Percentiles rank a stretch among this genome's conserved stretches.
Conservation (phyloP, 192 early-diverging fungal genomes). For the Neocallimastix lanati region DNA sequence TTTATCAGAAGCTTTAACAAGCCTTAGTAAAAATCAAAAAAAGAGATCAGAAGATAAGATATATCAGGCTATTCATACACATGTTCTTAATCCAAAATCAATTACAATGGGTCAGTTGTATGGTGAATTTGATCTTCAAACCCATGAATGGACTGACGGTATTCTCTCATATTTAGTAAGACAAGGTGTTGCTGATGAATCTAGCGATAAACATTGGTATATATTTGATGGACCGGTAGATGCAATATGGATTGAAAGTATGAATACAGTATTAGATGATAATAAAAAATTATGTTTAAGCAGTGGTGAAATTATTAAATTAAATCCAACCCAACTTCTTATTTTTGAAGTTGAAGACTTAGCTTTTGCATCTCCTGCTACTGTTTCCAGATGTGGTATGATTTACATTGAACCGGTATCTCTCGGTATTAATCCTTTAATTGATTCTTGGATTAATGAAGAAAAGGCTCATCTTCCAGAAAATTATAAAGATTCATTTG, state of each 20-base stretch:
- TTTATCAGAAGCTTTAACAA: constrained; percentile 16
- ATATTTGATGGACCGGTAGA: constrained; percentile 43
- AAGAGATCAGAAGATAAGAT: background rate
- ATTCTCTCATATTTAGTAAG: constrained; percentile 30
- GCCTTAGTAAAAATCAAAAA: background rate
- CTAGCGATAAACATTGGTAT: constrained; percentile 36
- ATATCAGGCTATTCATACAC: background rate
- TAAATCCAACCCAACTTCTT: constrained; percentile 39
- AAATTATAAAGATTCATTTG: constrained; percentile 31
- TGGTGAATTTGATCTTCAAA: constrained; percentile 39
- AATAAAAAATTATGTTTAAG: constrained; percentile 41
- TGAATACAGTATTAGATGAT: constrained; percentile 44
- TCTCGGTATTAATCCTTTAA: constrained; percentile 24
- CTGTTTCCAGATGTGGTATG: constrained; percentile 40
- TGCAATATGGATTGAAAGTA: constrained; percentile 44
- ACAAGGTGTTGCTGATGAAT: constrained; percentile 25
- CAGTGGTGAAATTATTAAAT: constrained; percentile 44
- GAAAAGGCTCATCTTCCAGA: constrained; percentile 12
- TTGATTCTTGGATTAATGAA: constrained; percentile 19
- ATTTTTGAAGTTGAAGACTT: constrained; percentile 44
- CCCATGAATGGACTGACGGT: constrained; percentile 47
- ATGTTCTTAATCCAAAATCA: background rate
- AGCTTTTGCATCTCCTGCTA: constrained; percentile 40
- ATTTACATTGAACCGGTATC: constrained; percentile 39
- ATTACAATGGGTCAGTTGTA: constrained; percentile 39